A percentile compares a stretch with the other conserved stretches of the same genome.
Evolutionary conservation across 2,329 filamentous ascomycete genomes (phyloP).

Genomic region (Leptographium lundbergii): DNA sequence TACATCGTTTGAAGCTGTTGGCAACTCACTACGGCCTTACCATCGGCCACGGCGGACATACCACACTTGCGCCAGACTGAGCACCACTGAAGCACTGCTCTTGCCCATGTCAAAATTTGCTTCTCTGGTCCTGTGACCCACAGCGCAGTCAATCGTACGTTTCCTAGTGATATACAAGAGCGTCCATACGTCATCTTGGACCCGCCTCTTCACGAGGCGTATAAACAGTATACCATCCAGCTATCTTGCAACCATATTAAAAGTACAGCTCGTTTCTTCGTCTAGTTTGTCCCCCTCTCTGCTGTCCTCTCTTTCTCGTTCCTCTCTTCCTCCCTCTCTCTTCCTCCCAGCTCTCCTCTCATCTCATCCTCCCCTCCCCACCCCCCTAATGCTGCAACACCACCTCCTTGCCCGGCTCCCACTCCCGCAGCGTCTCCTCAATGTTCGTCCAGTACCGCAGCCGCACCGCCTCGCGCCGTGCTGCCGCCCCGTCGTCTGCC

Average conservation of each 20-base stretch:
- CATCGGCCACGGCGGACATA: too few species aligned
- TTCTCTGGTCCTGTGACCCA: too few species aligned
- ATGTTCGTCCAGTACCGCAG: constrained; percentile 89
- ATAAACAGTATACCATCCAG: too few species aligned
- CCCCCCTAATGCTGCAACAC: constrained; percentile 36
- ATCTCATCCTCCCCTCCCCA: neutral
- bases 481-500: constrained; percentile 46
- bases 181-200: too few species aligned
- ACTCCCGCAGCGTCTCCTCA: constrained; percentile 63
- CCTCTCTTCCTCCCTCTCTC: neutral
- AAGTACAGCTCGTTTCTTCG: neutral
- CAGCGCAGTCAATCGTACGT: too few species aligned
- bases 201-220: too few species aligned
- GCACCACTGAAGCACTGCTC: too few species aligned
- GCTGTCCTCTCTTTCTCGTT: neutral
- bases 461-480: constrained; percentile 59
- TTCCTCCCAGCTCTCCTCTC: neutral
- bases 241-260: too few species aligned
- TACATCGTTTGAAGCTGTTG: neutral
- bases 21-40: too few species aligned
- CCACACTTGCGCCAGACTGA: too few species aligned
- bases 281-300: neutral
- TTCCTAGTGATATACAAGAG: too few species aligned
- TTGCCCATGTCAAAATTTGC: too few species aligned
- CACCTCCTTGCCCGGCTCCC: constrained; percentile 63